Base-by-base conservation (phyloP, 2,329 filamentous ascomycete species). In the Diaporthe citrichinensis region DNA sequence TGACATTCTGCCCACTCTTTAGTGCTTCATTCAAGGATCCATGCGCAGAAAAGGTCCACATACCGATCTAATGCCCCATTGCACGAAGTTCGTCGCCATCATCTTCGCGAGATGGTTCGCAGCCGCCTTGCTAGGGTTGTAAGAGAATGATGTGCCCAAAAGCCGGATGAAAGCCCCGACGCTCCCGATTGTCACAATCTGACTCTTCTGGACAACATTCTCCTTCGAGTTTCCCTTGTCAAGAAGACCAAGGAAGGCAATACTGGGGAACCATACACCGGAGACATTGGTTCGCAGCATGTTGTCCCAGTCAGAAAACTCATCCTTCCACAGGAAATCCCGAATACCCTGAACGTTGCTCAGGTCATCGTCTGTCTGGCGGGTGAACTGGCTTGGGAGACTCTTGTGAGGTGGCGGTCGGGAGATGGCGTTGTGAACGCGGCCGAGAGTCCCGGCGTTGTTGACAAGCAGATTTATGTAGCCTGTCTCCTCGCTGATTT, bases 331-430 rank as follows among this genome's bases (percentile, higher is more conserved):
- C 8, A 59, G 20, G 34, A 59, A 59, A 39, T 59, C 34, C 34
- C 57, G 57, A 59, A 59, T 59, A 6, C 57, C 57, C 57, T 59
- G 57, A 31, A 59, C 28, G 23, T 34, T 23, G 20, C 20, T n/a
- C 4, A 59, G 57, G 57, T 59, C 57, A 39, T 59, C 57, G 8
- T 59, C 17, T 39, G 57, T 59, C 34, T 59, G 57, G 4, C 17
- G 31, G 3, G 57, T 14, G 57, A 4, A 76, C 76, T 53, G 89
- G 82, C 62, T 84, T 83, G 0, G 88, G 88, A 61, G 90, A 84
- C 77, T 90, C 88, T 25, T 87, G 85, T 0, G 88, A 86, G 76
- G 82, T 83, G 0, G 87, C 88, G 76, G 89, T 82, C 8, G 87
- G 81, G 9, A 84, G 84, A 73, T 85, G 84, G 1, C 57, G 20